These are phyloP conservation scores for Geotrichum candidum DNA, from an alignment of 1,139 yeast genomes.

Conservation along the genomic window DNA sequence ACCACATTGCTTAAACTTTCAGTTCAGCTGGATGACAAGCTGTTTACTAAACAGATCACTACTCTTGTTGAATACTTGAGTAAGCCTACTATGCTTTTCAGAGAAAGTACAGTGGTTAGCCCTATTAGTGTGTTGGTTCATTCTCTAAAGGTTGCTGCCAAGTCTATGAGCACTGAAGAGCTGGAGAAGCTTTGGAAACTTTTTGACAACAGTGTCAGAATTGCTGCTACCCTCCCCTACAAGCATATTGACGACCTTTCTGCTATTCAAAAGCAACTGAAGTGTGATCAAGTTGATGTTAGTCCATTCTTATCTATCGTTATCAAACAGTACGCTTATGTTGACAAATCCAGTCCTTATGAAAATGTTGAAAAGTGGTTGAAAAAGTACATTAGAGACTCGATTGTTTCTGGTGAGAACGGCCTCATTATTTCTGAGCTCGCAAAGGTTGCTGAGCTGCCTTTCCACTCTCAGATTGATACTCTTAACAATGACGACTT, in stretches of 20 bases:
- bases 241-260: constrained; percentile 70
- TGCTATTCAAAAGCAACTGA: constrained; percentile 22
- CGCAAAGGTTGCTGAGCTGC: constrained; percentile 10
- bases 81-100: constrained; percentile 45
- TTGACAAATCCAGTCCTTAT: constrained; percentile 34
- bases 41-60: constrained; percentile 39
- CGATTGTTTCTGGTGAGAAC: constrained; percentile 28
- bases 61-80: constrained; percentile 39
- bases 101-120: constrained; percentile 36
- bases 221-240: constrained; percentile 70
- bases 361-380: constrained; percentile 48
- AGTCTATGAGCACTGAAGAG: constrained; percentile 15
- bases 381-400: constrained; percentile 33
- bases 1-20: constrained; percentile 52
- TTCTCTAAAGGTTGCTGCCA: constrained; percentile 21
- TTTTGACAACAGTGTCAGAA: constrained; percentile 66
- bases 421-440: constrained; percentile 4
- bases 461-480: neutral
- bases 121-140: constrained; percentile 31
- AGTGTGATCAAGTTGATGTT: constrained; percentile 32
- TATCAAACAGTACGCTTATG: constrained; percentile 66
- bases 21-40: constrained; percentile 29
- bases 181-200: constrained; percentile 46
- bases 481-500: neutral
- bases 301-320: constrained; percentile 67